Percentiles rank a stretch among this genome's conserved stretches.
Evolutionary conservation across 176 grass and related monocot species (phyloP).

Genomic region (Poa annua): DNA sequence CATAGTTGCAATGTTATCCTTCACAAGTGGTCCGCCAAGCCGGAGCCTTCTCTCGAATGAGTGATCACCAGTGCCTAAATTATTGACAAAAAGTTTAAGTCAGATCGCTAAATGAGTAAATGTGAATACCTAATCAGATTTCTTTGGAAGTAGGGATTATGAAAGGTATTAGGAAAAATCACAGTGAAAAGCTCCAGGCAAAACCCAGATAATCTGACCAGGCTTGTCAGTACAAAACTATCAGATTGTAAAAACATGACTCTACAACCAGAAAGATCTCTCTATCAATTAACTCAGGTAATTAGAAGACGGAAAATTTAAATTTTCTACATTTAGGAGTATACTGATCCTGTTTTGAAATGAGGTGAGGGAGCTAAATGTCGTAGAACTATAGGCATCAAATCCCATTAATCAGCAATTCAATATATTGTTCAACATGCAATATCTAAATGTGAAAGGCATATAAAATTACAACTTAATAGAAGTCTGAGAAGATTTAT

Average conservation of each 20-base stretch:
- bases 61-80: slow-evolving; percentile 88
- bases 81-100: slow-evolving; percentile 33
- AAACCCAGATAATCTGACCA: neutral
- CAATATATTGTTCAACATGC: neutral
- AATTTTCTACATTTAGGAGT: slow-evolving; percentile 4
- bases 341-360: neutral
- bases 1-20: slow-evolving; percentile 98
- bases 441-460: slow-evolving; percentile 3
- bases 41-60: slow-evolving; percentile 92
- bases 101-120: slow-evolving; percentile 24
- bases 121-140: neutral
- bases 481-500: slow-evolving; percentile 26
- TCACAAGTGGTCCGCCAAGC: slow-evolving; percentile 84
- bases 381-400: neutral
- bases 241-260: slow-evolving; percentile 2
- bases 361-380: neutral
- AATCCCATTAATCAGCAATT: neutral
- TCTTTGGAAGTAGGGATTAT: slow-evolving; percentile 18
- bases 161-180: neutral
- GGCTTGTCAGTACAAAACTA: neutral
- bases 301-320: neutral
- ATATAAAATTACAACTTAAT: slow-evolving; percentile 20
- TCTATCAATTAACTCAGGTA: neutral
- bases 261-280: neutral
- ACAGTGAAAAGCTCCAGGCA: neutral